These are phyloP conservation scores for Pseudoneurospora amorphoporcata DNA, from an alignment of 495 filamentous ascomycete species.

Conservation along the genomic window DNA sequence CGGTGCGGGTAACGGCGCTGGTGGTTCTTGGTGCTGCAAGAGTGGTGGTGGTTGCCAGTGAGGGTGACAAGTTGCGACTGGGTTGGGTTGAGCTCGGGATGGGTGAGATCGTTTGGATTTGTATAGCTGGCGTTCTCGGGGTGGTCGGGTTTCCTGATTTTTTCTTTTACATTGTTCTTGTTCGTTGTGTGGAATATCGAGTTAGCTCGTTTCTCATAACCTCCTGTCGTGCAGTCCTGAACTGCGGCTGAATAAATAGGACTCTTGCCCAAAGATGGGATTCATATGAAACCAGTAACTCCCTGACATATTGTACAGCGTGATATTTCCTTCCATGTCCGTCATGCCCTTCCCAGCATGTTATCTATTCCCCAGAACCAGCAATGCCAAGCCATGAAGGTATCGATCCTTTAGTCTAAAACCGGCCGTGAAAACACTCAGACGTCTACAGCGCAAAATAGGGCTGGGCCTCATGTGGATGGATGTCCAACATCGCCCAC, in stretches of 20 bases:
- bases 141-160: background rate
- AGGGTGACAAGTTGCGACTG: slow-evolving; percentile 34
- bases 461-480: background rate
- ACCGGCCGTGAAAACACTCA: background rate
- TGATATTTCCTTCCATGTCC: background rate
- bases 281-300: background rate
- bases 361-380: background rate
- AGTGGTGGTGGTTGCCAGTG: slow-evolving; percentile 50
- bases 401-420: background rate
- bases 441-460: background rate
- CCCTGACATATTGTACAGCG: background rate
- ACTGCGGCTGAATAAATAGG: background rate
- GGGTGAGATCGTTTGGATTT: slow-evolving; percentile 15
- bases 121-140: slow-evolving; percentile 12
- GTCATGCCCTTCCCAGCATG: background rate
- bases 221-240: background rate
- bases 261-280: background rate
- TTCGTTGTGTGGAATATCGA: background rate
- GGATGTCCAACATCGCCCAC: background rate
- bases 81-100: background rate
- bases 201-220: background rate
- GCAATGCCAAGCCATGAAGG: background rate
- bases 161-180: background rate
- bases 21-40: background rate
- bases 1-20: background rate